Evolutionary conservation across 495 filamentous ascomycete genomes (phyloP).

Genomic region (Tuber aestivum): DNA sequence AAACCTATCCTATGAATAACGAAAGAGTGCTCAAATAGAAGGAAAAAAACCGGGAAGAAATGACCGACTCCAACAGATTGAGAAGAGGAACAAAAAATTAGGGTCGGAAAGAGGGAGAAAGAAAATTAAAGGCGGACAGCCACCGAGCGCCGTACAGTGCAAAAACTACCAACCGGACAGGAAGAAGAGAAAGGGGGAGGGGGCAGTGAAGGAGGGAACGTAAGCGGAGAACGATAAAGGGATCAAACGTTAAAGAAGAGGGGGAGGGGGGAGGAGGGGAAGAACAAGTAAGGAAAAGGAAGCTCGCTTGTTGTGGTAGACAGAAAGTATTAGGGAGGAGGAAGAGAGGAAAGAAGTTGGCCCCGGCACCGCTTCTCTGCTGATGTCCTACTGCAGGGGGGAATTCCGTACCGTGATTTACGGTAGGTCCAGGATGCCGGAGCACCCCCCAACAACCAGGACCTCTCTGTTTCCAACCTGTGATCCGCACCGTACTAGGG

Average conservation of each 20-base stretch:
- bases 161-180: neutral
- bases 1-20: neutral
- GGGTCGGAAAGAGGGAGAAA: neutral
- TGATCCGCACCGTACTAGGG: neutral
- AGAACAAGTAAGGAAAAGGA: neutral
- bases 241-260: conserved; percentile 1
- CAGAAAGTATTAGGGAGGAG: neutral
- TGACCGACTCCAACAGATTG: neutral
- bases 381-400: neutral
- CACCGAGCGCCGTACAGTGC: neutral
- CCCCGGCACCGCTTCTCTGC: neutral
- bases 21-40: neutral
- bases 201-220: neutral
- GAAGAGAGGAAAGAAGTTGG: neutral
- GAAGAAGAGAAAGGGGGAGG: neutral
- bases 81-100: neutral
- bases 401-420: neutral
- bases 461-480: neutral
- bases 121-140: neutral
- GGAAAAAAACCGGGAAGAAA: neutral
- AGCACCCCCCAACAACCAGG: neutral
- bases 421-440: neutral
- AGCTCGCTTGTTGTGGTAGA: neutral
- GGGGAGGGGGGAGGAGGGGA: neutral
- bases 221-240: neutral